Conservation (phyloP, 1,284 basidiomycete species). For the Blastosporella zonata region DNA sequence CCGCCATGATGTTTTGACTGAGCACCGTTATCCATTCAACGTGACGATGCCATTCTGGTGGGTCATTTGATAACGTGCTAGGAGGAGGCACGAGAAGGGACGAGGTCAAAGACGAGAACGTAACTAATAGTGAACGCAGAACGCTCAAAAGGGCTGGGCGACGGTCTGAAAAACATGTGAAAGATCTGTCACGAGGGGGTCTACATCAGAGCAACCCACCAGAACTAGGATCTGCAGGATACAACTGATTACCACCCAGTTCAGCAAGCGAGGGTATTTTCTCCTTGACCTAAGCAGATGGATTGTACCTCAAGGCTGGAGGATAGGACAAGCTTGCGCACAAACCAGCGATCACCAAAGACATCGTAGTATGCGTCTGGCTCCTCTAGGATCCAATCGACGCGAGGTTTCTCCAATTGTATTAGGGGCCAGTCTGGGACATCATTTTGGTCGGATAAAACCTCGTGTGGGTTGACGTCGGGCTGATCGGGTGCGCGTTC, state of each 20-base stretch:
- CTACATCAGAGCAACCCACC: constrained; percentile 38
- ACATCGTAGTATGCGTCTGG: constrained; percentile 67
- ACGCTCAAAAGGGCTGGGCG: constrained; percentile 66
- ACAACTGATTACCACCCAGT: constrained; percentile 67
- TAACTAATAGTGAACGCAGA: constrained; percentile 65
- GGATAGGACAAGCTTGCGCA: constrained; percentile 28
- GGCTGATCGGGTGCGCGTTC: constrained; percentile 43
- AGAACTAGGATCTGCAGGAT: constrained; percentile 62
- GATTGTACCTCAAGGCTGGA: constrained; percentile 13
- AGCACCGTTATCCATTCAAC: constrained; percentile 74
- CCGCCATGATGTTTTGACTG: constrained; percentile 79
- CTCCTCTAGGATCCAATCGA: constrained; percentile 79
- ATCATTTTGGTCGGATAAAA: constrained; percentile 64
- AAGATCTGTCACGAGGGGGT: constrained; percentile 2
- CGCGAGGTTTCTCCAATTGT: constrained; percentile 74
- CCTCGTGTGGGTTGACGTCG: constrained; percentile 51
- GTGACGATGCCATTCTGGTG: constrained; percentile 68
- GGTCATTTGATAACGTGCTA: constrained; percentile 39
- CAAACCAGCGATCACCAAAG: constrained; percentile 81
- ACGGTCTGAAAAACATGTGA: constrained; percentile 47
- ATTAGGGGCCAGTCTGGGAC: constrained; percentile 69
- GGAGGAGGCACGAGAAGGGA: constrained; percentile 64
- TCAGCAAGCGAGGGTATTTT: constrained; percentile 70
- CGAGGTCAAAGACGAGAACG: constrained; percentile 64
- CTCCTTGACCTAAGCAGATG: constrained; percentile 59